These are phyloP conservation scores for Kwoniella dendrophila DNA, from an alignment of 768 basidiomycete genomes.

Conservation along the genomic window DNA sequence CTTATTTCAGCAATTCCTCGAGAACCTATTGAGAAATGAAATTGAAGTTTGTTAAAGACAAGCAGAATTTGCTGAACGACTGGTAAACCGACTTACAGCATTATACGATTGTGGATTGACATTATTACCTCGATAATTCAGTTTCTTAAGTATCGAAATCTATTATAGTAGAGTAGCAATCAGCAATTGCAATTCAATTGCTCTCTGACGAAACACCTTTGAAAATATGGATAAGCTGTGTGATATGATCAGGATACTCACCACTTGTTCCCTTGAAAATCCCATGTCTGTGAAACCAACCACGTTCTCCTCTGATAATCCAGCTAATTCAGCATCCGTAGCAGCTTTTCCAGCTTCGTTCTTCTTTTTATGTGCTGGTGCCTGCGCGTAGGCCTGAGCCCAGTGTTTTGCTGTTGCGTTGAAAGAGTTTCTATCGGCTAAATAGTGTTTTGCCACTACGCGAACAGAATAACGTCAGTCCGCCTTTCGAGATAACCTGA, in stretches of 20 bases:
- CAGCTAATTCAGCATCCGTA: conserved; percentile 67
- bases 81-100: background rate
- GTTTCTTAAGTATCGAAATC: conserved; percentile 42
- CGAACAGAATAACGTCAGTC: background rate
- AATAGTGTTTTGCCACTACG: conserved; percentile 88
- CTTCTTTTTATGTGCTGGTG: conserved; percentile 58
- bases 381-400: conserved; percentile 89
- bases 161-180: conserved; percentile 9
- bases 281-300: conserved; percentile 80
- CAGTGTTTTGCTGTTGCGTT: conserved; percentile 91
- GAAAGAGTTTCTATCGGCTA: conserved; percentile 81
- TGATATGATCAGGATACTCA: conserved; percentile 59
- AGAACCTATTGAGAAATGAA: conserved; percentile 16
- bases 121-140: conserved; percentile 52
- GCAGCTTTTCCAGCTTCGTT: conserved; percentile 33
- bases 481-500: background rate
- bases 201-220: background rate
- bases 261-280: conserved; percentile 80
- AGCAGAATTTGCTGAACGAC: background rate
- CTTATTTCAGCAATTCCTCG: conserved; percentile 22
- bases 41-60: background rate
- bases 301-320: conserved; percentile 79
- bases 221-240: background rate
- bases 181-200: background rate
- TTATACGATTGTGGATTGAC: conserved; percentile 28